A percentile compares a stretch with the other conserved stretches of the same genome.
Evolutionary conservation across 2,329 filamentous ascomycete species (phyloP).

Genomic region (Pseudocercospora eumusae): DNA sequence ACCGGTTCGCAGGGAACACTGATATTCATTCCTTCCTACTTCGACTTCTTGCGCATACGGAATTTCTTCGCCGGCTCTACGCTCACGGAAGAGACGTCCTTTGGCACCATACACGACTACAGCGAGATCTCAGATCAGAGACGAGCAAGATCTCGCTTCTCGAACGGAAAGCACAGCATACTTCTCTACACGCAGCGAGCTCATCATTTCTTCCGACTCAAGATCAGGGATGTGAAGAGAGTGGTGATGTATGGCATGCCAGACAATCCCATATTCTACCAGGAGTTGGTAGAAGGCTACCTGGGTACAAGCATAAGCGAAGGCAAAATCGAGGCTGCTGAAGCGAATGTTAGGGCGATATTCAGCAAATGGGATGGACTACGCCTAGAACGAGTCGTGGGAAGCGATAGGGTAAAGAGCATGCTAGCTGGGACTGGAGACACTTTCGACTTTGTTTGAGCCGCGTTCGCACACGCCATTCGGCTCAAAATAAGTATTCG

Average conservation of each 20-base stretch:
- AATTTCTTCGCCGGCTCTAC: constrained; percentile 82
- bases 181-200: constrained; percentile 90
- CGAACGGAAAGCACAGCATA: constrained; percentile 76
- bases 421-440: constrained; percentile 74
- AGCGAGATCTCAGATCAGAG: constrained; percentile 75
- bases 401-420: constrained; percentile 73
- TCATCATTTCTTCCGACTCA: constrained; percentile 94
- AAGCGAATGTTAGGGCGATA: constrained; percentile 56
- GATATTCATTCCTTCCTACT: constrained; percentile 87
- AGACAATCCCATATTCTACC: constrained; percentile 81
- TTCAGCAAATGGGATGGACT: constrained; percentile 90
- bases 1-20: constrained; percentile 65
- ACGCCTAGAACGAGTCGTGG: constrained; percentile 85
- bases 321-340: constrained; percentile 57
- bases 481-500: background rate
- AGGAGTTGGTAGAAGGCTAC: constrained; percentile 71
- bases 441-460: constrained; percentile 88
- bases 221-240: constrained; percentile 74
- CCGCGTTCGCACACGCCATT: background rate
- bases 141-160: constrained; percentile 83
- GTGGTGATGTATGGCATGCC: constrained; percentile 90
- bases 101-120: constrained; percentile 89
- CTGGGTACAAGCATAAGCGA: constrained; percentile 57
- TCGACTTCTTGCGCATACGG: constrained; percentile 90
- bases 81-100: constrained; percentile 60